These are phyloP conservation scores for Artemisia tridentata DNA, from an alignment of 129 eudicot species.

Conservation along the genomic window DNA sequence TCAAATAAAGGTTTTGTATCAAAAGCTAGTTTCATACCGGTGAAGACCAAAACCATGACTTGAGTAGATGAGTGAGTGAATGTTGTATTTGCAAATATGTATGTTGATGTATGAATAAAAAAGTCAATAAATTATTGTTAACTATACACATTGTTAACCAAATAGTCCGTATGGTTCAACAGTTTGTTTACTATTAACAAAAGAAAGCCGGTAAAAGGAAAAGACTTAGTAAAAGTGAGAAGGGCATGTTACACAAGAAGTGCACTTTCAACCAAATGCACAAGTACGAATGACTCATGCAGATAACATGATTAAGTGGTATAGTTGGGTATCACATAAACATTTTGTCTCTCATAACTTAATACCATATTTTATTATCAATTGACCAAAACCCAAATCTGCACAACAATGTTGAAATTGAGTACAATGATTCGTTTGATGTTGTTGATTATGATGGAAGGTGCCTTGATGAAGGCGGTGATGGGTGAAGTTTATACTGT, in stretches of 20 bases:
- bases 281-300: constrained; percentile 32
- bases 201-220: constrained; percentile 7
- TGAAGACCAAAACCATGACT: constrained; percentile 2
- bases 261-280: constrained; percentile 38
- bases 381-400: background rate
- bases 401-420: constrained; percentile 1
- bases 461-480: constrained; percentile 19
- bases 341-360: constrained; percentile 18
- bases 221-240: constrained; percentile 14
- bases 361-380: constrained; percentile 2
- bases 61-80: constrained; percentile 12
- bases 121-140: too few relatives aligned
- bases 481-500: constrained; percentile 45
- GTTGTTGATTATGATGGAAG: constrained; percentile 5
- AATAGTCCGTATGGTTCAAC: background rate
- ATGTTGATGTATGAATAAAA: constrained; percentile 20
- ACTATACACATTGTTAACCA: background rate
- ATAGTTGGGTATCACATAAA: constrained; percentile 12
- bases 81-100: constrained; percentile 27
- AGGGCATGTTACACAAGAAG: constrained; percentile 29
- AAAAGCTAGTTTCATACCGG: constrained; percentile 3
- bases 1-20: constrained; percentile 22
- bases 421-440: constrained; percentile 16
- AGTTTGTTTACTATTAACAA: background rate
- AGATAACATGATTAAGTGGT: constrained; percentile 19